Base-by-base conservation (phyloP, 192 early-diverging fungal genomes). In the Coemansia sp. region DNA sequence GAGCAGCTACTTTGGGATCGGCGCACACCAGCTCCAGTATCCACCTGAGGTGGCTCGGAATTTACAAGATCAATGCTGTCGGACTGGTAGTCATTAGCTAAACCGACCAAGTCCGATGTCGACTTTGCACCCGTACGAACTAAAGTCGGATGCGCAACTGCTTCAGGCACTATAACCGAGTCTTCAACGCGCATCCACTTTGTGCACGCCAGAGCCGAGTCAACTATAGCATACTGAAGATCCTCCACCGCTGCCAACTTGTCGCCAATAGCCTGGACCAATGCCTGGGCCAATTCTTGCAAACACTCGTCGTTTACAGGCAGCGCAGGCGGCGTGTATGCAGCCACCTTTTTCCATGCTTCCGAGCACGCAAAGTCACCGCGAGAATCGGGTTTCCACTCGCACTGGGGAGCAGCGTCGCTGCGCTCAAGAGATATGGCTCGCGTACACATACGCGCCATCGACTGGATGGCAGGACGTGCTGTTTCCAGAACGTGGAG, bases 221-320 rank as follows among this genome's bases (percentile, higher is more conserved):
- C 76, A 25, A 79, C 53, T 14, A 79, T 70, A 2, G 76, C 70
- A 48, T 70, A 73, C 39, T 79, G 76, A 15, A 79, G 56, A 52
- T 47, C 39, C 21, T 79, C 67, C 12, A 79, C 59, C 0, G 76
- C 76, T 1, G 29, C 12, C 6, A 69, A 60, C 54, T 79, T 79
- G 25, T n/a, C 65, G 9, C 39, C 35, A n/a, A 79, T 67, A 12
- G 71, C 57, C 14, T 56, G 55, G 7, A 64, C 2, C 10, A 73
- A 39, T 0, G 49, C 22, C 10, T n/a, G 9, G n/a, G 60, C 62
- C 7, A 79, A 57, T 1, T 32, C 55, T 38, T 57, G 58, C 9
- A 79, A 39, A 5, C 59, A 37, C 3, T 50, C 25, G 29, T 79
- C 76, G 1, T 11, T 62, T 41, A 29, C 69, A 0, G 47, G 52